Evolutionary conservation across 83 land plant genomes (phyloP).

Genomic region (Larix sibirica): DNA sequence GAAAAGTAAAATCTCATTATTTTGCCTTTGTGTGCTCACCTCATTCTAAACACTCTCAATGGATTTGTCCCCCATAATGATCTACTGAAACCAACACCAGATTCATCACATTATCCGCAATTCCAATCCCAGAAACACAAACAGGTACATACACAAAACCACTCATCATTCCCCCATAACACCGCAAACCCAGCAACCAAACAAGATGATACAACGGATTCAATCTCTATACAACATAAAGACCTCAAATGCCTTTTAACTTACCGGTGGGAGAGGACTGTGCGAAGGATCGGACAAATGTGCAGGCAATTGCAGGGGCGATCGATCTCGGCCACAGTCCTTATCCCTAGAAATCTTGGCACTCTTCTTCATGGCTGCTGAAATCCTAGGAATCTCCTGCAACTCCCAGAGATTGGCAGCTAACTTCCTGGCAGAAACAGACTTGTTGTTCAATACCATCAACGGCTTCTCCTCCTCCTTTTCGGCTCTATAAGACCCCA

Average conservation of each 20-base stretch:
- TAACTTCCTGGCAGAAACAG: conserved; percentile 45
- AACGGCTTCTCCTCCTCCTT: background rate
- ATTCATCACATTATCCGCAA: background rate
- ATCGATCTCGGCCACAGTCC: conserved; percentile 3
- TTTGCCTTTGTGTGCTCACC: too few species aligned
- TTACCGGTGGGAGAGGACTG: conserved; percentile 25
- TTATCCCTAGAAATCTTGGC: conserved; percentile 1
- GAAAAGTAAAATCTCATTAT: too few species aligned
- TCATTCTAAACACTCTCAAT: too few species aligned
- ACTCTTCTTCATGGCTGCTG: conserved; percentile 21
- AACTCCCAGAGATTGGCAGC: conserved; percentile 56
- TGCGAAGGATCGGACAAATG: conserved; percentile 24
- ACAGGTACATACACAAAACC: background rate
- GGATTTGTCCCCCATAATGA: too few species aligned
- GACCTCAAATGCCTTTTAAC: background rate
- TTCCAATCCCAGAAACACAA: background rate
- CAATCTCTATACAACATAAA: background rate
- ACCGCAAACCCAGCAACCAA: background rate
- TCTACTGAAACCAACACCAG: too few species aligned
- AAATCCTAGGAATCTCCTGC: conserved; percentile 15
- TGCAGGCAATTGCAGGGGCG: conserved; percentile 12
- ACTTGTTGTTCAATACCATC: background rate
- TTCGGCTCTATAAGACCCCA: background rate
- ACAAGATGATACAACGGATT: background rate
- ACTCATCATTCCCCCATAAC: background rate